Evolutionary conservation across 108 stramenopile species (phyloP).

Genomic region (Fistulifera pelliculosa): DNA sequence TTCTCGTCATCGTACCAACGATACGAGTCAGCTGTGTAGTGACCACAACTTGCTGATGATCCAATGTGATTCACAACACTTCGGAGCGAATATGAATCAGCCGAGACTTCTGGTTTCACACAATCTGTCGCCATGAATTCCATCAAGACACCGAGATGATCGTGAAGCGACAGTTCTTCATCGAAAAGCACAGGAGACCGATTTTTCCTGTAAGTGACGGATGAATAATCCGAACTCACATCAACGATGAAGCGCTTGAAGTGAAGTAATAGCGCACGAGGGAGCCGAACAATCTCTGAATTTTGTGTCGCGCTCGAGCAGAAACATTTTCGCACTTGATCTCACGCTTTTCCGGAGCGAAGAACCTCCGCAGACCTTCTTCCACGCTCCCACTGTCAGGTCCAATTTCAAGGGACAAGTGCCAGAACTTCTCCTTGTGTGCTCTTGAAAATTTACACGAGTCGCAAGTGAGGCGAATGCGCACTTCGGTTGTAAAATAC

Average conservation of each 20-base stretch:
- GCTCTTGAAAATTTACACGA: constrained; percentile 44
- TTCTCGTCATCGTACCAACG: constrained; percentile 4
- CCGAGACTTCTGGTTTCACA: constrained; percentile 14
- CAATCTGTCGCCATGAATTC: constrained; percentile 23
- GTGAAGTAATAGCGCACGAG: constrained; percentile 36
- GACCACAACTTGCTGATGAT: constrained; percentile 39
- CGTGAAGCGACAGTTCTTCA: constrained; percentile 21
- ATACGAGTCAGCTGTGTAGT: constrained; percentile 43
- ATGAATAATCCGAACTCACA: constrained; percentile 33
- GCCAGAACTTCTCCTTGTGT: constrained; percentile 36
- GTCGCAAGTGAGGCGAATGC: constrained; percentile 42
- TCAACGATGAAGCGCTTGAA: constrained; percentile 60
- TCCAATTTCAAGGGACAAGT: constrained; percentile 46
- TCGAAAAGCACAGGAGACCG: constrained; percentile 33
- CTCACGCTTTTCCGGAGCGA: constrained; percentile 65
- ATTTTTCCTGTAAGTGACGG: constrained; percentile 44
- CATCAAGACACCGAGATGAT: constrained; percentile 9
- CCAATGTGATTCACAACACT: constrained; percentile 58
- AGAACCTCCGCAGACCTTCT: constrained; percentile 45
- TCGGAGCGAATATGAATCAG: constrained; percentile 19
- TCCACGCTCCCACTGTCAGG: constrained; percentile 21
- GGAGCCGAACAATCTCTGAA: constrained; percentile 31
- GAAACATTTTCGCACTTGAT: constrained; percentile 83
- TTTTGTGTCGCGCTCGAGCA: constrained; percentile 36
- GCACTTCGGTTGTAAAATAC: constrained; percentile 34